Evolutionary conservation across 331 rosid genomes (phyloP), one percentile per base, ranked within the genome.

Genomic region (Dryas integrifolia): DNA sequence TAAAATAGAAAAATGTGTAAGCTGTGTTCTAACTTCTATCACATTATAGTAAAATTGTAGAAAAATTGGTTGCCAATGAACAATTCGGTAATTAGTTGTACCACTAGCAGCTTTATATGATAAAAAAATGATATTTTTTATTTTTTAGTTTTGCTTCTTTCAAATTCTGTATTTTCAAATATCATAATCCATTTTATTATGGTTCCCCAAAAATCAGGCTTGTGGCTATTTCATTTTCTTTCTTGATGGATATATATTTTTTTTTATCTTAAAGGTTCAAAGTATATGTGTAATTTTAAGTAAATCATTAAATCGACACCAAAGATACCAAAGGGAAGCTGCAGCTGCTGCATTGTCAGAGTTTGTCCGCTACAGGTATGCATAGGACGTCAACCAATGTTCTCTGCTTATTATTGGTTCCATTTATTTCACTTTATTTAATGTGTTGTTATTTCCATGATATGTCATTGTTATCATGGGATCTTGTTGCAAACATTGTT

Each of bases 261-360:
- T 61, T 73, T 73, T 45, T 50, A 63, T 64, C 73, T 63, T 53
- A 8, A 69, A 93, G 98, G 91, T 91, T 67, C 88, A 90, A 89
- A 85, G 79, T 77, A 89, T 93, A 79, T 91, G 96, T 80, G 78
- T 80, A 76, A 77, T 85, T 81, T 84, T 93, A 73, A 87, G 88
- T 79, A 87, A 76, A 59, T 91, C 97, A 39, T 78, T 93, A 78
- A 81, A 81, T 78, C 88, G 91, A 77, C 92, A 83, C 51, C 97
- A 90, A 76, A 91, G 83, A 89, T 81, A 83, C 85, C 98, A 91
- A 79, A 82, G 97, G 82, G 97, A 93, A 91, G 97, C 98, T 81
- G 91, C 97, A 18, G 96, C 92, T 70, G 98, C 98, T 18, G 97
- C 98, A 70, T 79, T 91, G 77, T 91, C 98, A 48, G 97, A 93